Evolutionary conservation across 2,329 filamentous ascomycete genomes (phyloP), one percentile per base, ranked within the genome.

Genomic region (Colletotrichum orchidophilum): DNA sequence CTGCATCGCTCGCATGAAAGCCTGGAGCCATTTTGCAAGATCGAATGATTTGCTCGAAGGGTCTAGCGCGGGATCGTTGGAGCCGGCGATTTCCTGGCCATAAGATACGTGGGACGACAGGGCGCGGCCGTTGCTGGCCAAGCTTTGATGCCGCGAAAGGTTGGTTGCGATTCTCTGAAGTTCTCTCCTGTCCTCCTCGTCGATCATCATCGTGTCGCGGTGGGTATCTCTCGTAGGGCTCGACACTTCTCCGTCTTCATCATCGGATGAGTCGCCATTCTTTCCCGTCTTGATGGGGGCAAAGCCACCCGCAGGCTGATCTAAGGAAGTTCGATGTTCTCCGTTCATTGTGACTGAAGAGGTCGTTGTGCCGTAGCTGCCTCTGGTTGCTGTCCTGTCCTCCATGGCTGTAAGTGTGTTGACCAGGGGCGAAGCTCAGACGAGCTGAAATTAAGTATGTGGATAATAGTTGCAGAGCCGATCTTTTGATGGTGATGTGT

Each of bases 1-100:
- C 42, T 89, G 84, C 42, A 91, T 78, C 35, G 81, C 78, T 1
- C 74, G 68, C 7, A 85, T 78, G 68, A 85, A 81, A 42, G 77
- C 74, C 46, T 78, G 78, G 1, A 85, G 74, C 84, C 84, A 87
- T 70, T 81, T 82, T 8, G 78, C 72, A 13, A 84, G 75, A 63
- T 85, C 82, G 57, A 87, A 87, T 24, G 78, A 73, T 18, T 76
- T 74, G 72, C 78, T 80, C 1, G 77, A 73, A 0, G 84, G 84
- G 63, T 86, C 78, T 2, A 85, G 70, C 3, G 75, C 75, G 0
- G 82, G 78, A 29, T 82, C 80, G 42, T 77, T 72, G 3, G 50
- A 24, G 42, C 69, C 54, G 18, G 59, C 39, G 46, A 63, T 33
- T 12, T 53, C 67, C 21, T 61, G 50, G 18, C 60, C 62, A n/a